Evolutionary conservation across 2,329 filamentous ascomycete species (phyloP), one percentile per base, ranked within the genome.

Genomic region (Herpomyces periplanetae): DNA sequence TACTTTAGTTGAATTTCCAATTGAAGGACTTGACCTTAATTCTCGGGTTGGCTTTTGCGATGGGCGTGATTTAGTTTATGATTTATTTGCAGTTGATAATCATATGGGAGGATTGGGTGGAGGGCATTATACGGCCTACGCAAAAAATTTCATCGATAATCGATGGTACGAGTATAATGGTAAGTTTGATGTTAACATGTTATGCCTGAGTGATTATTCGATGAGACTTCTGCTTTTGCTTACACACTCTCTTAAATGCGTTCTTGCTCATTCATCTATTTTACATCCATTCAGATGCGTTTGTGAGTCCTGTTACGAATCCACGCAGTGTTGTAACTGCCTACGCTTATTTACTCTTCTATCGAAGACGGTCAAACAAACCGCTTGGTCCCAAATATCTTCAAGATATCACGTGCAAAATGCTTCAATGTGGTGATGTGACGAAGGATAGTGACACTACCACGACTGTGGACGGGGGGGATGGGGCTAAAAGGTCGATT

Each of bases 161-260:
- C 48, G 64, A 36, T 96, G 80, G 80, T 88, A 88, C 36, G 66
- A 84, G 28, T 91, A 84, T 37, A 91, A 96, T 36, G 75, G 73
- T 80, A 46, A 39, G 59, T 40, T 10, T n/a, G n/a, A n/a, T 6
- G 19, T 13, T 3, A 11, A 5, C n/a, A n/a, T 8, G 4, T 8
- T 17, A 17, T 10, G 13, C 5, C 6, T n/a, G 13, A 21, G 26
- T 21, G 7, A 13, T 12, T 11, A 13, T 21, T 17, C 17, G 17
- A 15, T 15, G 9, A 20, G 6, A 23, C 19, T 14, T 21, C 17
- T 10, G 9, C 14, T 8, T 9, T 5, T 11, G 11, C 4, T n/a
- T n/a, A 9, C 11, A 11, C 17, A 9, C 13, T 15, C 3, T 18
- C 21, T 5, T 7, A 7, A n/a, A 5, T 8, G 17, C 9, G 13